Conservation (phyloP, 495 filamentous ascomycete species). For the Hypoxylon lienhwacheense region DNA sequence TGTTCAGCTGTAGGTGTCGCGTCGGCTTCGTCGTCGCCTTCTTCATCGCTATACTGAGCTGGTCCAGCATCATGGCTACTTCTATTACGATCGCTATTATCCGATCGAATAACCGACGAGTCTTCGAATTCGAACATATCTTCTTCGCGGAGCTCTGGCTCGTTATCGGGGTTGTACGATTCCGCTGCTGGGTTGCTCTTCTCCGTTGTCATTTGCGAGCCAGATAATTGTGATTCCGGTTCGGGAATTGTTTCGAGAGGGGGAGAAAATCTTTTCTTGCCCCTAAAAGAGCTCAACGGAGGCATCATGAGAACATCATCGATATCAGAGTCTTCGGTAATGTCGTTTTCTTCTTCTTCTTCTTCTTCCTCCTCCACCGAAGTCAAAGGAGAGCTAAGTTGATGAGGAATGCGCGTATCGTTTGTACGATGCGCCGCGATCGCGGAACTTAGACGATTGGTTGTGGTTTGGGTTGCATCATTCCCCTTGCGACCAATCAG, state of each 20-base stretch:
- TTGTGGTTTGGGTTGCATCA: constrained; percentile 4
- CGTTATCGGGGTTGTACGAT: background rate
- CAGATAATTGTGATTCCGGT: background rate
- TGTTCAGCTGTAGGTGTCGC: constrained; percentile 25
- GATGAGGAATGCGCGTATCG: constrained; percentile 20
- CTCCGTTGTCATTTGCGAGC: background rate
- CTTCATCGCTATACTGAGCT: constrained; percentile 35
- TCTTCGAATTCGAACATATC: constrained; percentile 38
- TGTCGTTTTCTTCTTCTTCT: constrained; percentile 10
- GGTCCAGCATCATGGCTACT: constrained; percentile 4
- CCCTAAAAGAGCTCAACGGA: constrained; percentile 34
- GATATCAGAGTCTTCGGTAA: constrained; percentile 15
- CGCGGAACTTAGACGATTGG: background rate
- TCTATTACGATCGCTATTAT: background rate
- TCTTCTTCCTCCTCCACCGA: constrained; percentile 19
- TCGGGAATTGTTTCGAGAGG: constrained; percentile 15
- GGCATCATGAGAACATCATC: constrained; percentile 35
- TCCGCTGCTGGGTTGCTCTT: background rate
- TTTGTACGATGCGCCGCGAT: constrained; percentile 26
- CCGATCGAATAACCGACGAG: background rate
- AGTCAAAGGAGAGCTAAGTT: constrained; percentile 12
- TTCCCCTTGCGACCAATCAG: constrained; percentile 25
- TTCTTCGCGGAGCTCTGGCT: constrained; percentile 28
- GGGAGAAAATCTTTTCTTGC: constrained; percentile 34
- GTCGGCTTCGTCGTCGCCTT: constrained; percentile 31